A percentile compares a stretch with the other conserved stretches of the same genome.
Evolutionary conservation across 169 alveolate species (phyloP).

Genomic region (Eimeria acervulina): DNA sequence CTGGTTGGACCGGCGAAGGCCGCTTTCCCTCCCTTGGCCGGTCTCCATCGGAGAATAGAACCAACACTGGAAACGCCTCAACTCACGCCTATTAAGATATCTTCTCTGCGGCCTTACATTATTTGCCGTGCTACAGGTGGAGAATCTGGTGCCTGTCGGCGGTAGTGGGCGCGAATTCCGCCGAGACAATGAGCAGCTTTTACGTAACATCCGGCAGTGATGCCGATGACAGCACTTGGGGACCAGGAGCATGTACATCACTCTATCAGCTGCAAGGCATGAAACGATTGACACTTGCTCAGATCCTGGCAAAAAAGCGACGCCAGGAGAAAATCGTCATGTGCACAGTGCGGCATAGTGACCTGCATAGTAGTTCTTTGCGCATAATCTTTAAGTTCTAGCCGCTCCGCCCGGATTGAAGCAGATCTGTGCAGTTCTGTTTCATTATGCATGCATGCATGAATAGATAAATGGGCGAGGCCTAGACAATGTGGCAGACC

Average conservation of each 20-base stretch:
- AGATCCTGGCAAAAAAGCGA: conserved; percentile 34
- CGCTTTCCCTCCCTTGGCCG: background rate
- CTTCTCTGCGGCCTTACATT: background rate
- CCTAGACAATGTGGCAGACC: background rate
- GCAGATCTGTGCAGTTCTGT: background rate
- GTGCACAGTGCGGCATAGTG: conserved; percentile 68
- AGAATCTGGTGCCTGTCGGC: background rate
- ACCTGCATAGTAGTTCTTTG: background rate
- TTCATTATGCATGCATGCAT: background rate
- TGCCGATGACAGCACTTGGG: conserved; percentile 63
- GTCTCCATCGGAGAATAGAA: background rate
- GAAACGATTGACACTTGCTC: conserved; percentile 50
- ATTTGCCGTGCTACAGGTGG: background rate
- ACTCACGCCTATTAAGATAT: background rate
- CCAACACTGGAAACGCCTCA: background rate
- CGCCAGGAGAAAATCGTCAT: conserved; percentile 74
- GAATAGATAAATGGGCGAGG: background rate
- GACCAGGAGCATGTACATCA: conserved; percentile 74
- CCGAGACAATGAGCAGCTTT: conserved; percentile 70
- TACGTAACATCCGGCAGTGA: conserved; percentile 60
- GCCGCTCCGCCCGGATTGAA: background rate
- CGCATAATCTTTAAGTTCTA: background rate
- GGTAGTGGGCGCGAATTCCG: background rate
- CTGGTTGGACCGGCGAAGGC: background rate
- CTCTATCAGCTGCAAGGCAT: conserved; percentile 66